Evolutionary conservation across 805 yeast species (phyloP), one percentile per base, ranked within the genome.

Genomic region (Kregervanrija delftensis): DNA sequence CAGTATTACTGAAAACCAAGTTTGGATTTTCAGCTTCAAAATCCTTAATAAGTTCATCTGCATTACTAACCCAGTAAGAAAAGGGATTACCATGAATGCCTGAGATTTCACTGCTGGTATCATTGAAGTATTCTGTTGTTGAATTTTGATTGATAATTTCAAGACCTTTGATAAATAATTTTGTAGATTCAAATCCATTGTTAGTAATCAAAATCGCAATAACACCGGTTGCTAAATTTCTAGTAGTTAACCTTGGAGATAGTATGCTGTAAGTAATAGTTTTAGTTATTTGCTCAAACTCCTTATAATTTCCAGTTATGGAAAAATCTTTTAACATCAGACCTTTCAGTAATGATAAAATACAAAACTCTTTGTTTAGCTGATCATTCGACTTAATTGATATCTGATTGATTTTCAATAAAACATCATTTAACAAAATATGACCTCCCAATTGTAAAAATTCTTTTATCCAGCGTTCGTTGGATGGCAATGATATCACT

Each of bases 361-460:
- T 73, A 31, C 81, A 77, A 49, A 76, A 77, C 63, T 93, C 98
- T 41, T 78, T 73, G 46, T 85, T 95, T 5, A 64, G 61, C 47
- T 79, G 79, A 38, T 66, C 70, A 46, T 70, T 66, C 11, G 74
- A 68, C 44, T 74, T 72, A 33, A 66, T 57, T 2, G 60, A 44
- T 34, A 61, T 56, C 35, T 59, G 59, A 51, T 68, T 70, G 43
- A 81, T 68, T 40, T 78, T 81, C 45, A 75, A 77, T 37, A 93
- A 66, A 33, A 78, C 79, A 12, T 80, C 77, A 8, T 87, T 78
- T 42, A 93, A 71, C 0, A 88, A 85, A 8, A 82, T 74, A 47
- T 84, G 88, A 9, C 98, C 98, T 60, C 87, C 95, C 37, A 77
- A 73, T 42, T 73, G 79, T n/a, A 88, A 71, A 55, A 93, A 93